Base-by-base conservation (phyloP, 2,329 filamentous ascomycete genomes). In the Trichoderma hamatum region DNA sequence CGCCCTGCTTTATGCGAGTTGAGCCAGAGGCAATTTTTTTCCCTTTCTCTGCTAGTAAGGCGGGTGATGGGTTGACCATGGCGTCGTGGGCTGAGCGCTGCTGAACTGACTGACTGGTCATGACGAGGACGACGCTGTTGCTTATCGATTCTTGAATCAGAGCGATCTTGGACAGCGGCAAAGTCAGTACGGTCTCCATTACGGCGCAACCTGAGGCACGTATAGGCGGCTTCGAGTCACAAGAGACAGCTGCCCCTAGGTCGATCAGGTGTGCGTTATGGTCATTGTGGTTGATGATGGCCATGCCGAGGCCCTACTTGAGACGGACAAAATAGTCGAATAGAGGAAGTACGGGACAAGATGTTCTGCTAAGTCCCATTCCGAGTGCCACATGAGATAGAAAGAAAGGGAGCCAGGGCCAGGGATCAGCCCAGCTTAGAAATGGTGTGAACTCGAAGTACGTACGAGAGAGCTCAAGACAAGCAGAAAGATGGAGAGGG, bases 331-430 rank as follows among this genome's bases (percentile, higher is more conserved):
- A 30, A 43, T 24, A 60, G 43, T 54, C 55, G 43, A 61, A 43
- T 36, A 68, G 32, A 61, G 65, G 30, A 26, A 61, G 65, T 61
- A 61, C 56, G 39, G 65, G 65, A 68, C 32, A 68, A 59, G 60
- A 69, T 46, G 61, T 34, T 49, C 34, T 52, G 16, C 61, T 34
- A 69, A 43, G 67, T 65, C 46, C 67, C 67, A 52, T 69, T 26
- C 67, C 61, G 67, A 69, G 55, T 66, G 67, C 61, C 67, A 69
- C 67, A 69, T 59, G 67, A 65, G 67, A 60, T 60, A 52, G 67
- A 26, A 43, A 43, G 54, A 63, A 63, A 55, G 62, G 65, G 49
- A 56, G 16, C 49, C 46, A 30, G 58, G 58, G 28, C 58, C 56
- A 68, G 58, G 36, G 56, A 68, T 68, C 32, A 63, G 34, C 58